phyloP scores from a whole-genome alignment of 2,329 filamentous ascomycete species.

The Fusarium dimerum region DNA sequence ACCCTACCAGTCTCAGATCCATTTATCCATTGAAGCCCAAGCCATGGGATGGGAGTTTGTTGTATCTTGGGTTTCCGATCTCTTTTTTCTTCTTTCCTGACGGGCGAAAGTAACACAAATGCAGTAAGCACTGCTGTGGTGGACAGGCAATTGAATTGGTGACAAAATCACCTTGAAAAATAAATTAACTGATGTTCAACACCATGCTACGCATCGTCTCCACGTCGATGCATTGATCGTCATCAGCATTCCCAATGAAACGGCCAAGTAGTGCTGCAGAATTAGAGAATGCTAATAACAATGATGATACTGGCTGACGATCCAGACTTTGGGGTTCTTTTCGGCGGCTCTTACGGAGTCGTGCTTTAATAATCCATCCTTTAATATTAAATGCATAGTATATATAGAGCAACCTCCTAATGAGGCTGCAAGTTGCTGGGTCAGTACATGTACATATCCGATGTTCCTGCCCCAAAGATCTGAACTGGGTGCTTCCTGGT shows the following conservation, averaged over 20 bases:
- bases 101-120: too few species aligned
- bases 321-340: too few species aligned
- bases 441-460: background rate
- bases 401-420: too few species aligned
- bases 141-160: too few species aligned
- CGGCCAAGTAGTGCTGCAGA: background rate
- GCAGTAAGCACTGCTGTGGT: too few species aligned
- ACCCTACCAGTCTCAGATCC: background rate
- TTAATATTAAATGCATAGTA: too few species aligned
- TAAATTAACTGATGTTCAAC: background rate
- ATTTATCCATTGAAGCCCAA: conserved; percentile 17
- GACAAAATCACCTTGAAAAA: background rate
- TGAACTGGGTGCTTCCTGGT: background rate
- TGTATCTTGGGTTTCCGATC: conserved; percentile 16
- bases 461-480: background rate
- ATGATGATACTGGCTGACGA: too few species aligned
- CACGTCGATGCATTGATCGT: background rate
- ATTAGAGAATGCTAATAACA: too few species aligned
- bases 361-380: too few species aligned
- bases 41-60: conserved; percentile 6
- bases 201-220: background rate
- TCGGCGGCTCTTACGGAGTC: too few species aligned
- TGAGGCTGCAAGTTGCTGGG: too few species aligned
- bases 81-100: conserved; percentile 2
- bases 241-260: background rate